phyloP scores from a whole-genome alignment of 768 basidiomycete genomes.

The Rhizopogon vesiculosus region DNA sequence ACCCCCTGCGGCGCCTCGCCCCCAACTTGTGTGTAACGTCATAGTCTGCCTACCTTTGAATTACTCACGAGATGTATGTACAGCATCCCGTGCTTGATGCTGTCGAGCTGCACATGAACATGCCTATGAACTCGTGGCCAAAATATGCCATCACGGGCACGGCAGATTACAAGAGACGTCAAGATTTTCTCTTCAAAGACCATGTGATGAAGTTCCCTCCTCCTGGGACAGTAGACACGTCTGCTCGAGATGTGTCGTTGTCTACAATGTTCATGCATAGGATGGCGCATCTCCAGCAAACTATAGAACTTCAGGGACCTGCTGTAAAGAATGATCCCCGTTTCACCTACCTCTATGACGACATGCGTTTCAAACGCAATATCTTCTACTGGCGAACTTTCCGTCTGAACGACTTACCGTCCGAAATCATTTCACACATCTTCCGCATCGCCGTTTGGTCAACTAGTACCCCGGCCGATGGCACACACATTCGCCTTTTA shows the following conservation, averaged over 20 bases:
- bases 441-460: slow-evolving; percentile 60
- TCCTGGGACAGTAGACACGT: neutral
- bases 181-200: neutral
- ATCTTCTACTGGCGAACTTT: slow-evolving; percentile 40
- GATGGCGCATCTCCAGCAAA: neutral
- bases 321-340: neutral
- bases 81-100: slow-evolving; percentile 1
- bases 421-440: slow-evolving; percentile 62
- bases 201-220: neutral
- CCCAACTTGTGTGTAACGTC: neutral
- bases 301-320: neutral
- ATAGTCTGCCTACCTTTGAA: neutral
- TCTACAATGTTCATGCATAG: neutral
- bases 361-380: slow-evolving; percentile 12
- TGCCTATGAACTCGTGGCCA: neutral
- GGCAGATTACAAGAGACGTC: neutral
- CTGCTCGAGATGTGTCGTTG: neutral
- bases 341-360: neutral
- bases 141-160: neutral
- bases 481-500: slow-evolving; percentile 36
- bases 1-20: neutral
- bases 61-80: neutral
- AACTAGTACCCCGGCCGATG: slow-evolving; percentile 27
- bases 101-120: neutral
- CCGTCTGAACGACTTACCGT: slow-evolving; percentile 57